phyloP scores from a whole-genome alignment of 23 red algal genomes.

The Gracilariopsis chorda region DNA sequence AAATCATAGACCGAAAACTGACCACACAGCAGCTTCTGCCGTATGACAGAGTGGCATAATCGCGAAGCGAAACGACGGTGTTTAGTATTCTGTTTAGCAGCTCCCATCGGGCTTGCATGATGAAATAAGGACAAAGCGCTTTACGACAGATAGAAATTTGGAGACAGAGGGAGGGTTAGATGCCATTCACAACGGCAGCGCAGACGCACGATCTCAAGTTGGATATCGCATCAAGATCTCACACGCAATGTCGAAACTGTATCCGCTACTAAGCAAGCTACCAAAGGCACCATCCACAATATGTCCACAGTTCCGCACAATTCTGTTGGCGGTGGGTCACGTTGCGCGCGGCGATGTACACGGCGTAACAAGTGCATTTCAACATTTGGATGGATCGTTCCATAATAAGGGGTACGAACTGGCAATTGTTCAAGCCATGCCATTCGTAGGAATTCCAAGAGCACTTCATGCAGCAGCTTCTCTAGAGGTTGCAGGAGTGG shows the following conservation, averaged over 20 bases:
- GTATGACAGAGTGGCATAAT: no score
- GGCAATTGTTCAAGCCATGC: slow-evolving; percentile 59
- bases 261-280: slow-evolving; percentile 33
- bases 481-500: slow-evolving; percentile 36
- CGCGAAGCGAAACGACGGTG: no score
- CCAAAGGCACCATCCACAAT: slow-evolving; percentile 10
- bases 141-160: no score
- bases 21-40: no score
- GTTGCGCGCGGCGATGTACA: slow-evolving; percentile 52
- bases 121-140: no score
- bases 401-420: slow-evolving; percentile 60
- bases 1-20: no score
- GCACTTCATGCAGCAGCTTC: slow-evolving; percentile 69
- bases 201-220: no score
- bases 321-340: slow-evolving; percentile 60
- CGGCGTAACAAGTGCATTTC: slow-evolving; percentile 46
- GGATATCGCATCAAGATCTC: no score
- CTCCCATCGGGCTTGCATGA: no score
- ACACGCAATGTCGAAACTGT: not conserved
- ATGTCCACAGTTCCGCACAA: slow-evolving; percentile 47
- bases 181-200: no score
- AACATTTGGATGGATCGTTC: not conserved
- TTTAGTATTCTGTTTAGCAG: no score
- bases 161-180: no score
- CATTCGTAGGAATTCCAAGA: slow-evolving; percentile 73